Percentiles rank a stretch among this genome's conserved stretches.
phyloP scores from a whole-genome alignment of 2,329 filamentous ascomycete species.

The Monosporascus cannonballus region DNA sequence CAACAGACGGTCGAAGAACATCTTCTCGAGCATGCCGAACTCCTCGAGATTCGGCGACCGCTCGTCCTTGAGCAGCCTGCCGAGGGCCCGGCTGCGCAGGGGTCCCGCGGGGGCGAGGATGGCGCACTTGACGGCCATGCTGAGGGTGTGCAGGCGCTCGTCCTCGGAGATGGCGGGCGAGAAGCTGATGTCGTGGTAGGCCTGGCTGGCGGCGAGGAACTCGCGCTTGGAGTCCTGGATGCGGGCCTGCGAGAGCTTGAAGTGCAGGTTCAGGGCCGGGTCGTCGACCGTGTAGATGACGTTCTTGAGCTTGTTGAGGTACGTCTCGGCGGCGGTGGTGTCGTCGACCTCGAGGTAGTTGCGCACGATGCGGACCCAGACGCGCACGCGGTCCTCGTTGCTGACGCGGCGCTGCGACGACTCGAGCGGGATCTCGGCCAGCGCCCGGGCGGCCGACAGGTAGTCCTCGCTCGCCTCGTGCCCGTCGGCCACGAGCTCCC shows the following conservation, averaged over 20 bases:
- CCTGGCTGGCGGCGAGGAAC: slow-evolving; percentile 80
- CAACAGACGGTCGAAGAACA: slow-evolving; percentile 86
- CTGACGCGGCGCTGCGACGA: slow-evolving; percentile 78
- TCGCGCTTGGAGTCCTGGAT: slow-evolving; percentile 86
- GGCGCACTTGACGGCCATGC: slow-evolving; percentile 84
- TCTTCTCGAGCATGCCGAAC: slow-evolving; percentile 90
- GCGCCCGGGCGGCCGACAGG: slow-evolving; percentile 65
- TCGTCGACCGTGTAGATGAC: slow-evolving; percentile 75
- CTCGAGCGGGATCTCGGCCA: slow-evolving; percentile 84
- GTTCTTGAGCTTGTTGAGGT: slow-evolving; percentile 93
- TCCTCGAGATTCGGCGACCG: slow-evolving; percentile 69
- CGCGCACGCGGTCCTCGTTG: slow-evolving; percentile 72
- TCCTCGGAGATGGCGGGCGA: slow-evolving; percentile 73
- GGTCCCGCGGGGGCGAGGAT: slow-evolving; percentile 90
- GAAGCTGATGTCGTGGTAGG: slow-evolving; percentile 83
- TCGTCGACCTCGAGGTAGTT: slow-evolving; percentile 94
- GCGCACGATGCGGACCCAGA: slow-evolving; percentile 92
- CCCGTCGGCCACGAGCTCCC: slow-evolving; percentile 75
- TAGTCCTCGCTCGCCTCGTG: slow-evolving; percentile 82
- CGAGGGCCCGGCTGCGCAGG: slow-evolving; percentile 70
- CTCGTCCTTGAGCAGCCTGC: slow-evolving; percentile 89
- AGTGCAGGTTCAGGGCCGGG: slow-evolving; percentile 71
- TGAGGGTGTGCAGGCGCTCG: slow-evolving; percentile 78
- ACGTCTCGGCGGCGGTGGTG: slow-evolving; percentile 74
- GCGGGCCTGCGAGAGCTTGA: slow-evolving; percentile 84